These are phyloP conservation scores for Fragaria ananassa DNA, from an alignment of 306 rosid genomes.

Conservation along the genomic window DNA sequence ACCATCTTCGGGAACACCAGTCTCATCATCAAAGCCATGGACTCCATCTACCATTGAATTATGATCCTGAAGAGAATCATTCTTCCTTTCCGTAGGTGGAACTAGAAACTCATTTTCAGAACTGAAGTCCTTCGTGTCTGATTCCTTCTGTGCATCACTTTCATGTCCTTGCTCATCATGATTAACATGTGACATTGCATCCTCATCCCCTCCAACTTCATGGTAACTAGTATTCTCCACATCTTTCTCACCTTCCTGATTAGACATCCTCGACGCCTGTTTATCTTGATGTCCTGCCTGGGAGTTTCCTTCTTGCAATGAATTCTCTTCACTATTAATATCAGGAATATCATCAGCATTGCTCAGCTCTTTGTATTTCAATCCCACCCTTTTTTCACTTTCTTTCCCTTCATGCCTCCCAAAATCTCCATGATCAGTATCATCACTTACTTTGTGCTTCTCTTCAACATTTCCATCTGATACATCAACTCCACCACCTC, in stretches of 20 bases:
- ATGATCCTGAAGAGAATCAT: background rate
- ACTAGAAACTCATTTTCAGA: background rate
- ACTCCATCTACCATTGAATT: slow-evolving; percentile 11
- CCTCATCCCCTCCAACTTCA: slow-evolving; percentile 7
- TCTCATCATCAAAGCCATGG: slow-evolving; percentile 22
- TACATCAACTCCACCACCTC: background rate
- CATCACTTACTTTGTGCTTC: background rate
- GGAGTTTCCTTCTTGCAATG: background rate
- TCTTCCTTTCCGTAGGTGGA: background rate
- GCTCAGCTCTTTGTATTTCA: background rate
- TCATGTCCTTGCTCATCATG: background rate
- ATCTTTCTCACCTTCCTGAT: background rate
- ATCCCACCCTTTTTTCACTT: background rate
- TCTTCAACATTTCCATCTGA: background rate
- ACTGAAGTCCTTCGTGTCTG: background rate
- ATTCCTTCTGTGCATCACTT: background rate
- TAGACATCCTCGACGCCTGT: background rate
- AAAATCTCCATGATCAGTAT: background rate
- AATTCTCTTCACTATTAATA: background rate
- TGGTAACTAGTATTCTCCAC: background rate
- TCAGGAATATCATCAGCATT: background rate
- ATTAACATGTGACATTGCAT: background rate
- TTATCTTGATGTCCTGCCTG: background rate
- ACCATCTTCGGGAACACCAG: slow-evolving; percentile 2
- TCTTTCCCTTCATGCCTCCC: background rate